Percentiles rank a stretch among this genome's conserved stretches.
Evolutionary conservation across 164 flowering plant species (phyloP).

Genomic region (Santalum album): DNA sequence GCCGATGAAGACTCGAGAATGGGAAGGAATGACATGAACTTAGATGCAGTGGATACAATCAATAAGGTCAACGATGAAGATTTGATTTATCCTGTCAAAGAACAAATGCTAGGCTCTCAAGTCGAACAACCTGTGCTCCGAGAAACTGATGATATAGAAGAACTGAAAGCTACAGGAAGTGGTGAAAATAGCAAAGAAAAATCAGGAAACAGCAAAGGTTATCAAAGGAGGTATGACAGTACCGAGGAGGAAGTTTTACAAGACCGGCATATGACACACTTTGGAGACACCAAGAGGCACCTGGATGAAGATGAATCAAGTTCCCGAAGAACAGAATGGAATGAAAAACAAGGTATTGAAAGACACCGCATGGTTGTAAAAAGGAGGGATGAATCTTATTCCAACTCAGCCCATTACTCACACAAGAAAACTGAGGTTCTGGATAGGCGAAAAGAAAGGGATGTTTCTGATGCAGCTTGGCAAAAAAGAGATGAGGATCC

Average conservation of each 20-base stretch:
- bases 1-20: constrained; percentile 27
- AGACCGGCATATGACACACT: constrained; percentile 32
- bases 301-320: constrained; percentile 47
- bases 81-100: constrained; percentile 23
- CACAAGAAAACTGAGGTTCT: constrained; percentile 38
- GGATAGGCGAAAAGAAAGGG: constrained; percentile 68
- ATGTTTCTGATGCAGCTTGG: constrained; percentile 39
- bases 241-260: constrained; percentile 76
- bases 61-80: constrained; percentile 21
- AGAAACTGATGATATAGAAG: constrained; percentile 47
- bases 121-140: constrained; percentile 42
- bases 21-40: constrained; percentile 43
- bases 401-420: constrained; percentile 24
- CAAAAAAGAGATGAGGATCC: constrained; percentile 63
- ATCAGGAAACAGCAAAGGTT: constrained; percentile 64
- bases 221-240: constrained; percentile 42
- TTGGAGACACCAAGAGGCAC: constrained; percentile 31
- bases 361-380: constrained; percentile 36
- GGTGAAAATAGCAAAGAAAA: constrained; percentile 78
- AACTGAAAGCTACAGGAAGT: constrained; percentile 50
- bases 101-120: constrained; percentile 43
- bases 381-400: constrained; percentile 50
- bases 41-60: constrained; percentile 15
- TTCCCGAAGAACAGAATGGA: constrained; percentile 39
- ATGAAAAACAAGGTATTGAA: constrained; percentile 43